phyloP scores from a whole-genome alignment of 805 yeast species.

The Candida koratica region DNA sequence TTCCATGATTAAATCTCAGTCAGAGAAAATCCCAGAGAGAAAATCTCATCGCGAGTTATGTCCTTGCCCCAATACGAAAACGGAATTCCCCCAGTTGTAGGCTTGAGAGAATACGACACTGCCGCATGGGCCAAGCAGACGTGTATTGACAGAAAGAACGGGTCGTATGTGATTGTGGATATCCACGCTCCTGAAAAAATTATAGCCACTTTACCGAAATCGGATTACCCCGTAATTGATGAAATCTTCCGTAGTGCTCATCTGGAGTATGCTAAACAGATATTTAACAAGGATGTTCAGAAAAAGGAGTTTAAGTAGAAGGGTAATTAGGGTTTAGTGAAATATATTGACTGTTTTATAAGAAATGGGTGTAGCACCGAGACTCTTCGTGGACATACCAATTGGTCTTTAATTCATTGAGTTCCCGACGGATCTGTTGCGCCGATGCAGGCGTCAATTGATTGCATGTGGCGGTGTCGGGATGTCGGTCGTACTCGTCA shows the following conservation, averaged over 20 bases:
- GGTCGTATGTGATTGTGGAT: constrained; percentile 41
- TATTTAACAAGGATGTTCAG: constrained; percentile 11
- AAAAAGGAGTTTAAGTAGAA: constrained; percentile 5
- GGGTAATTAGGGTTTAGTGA: background rate
- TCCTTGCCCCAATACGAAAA: constrained; percentile 41
- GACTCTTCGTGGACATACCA: constrained; percentile 85
- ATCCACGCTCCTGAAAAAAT: constrained; percentile 41
- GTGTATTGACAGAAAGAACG: constrained; percentile 40
- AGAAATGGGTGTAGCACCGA: constrained; percentile 78
- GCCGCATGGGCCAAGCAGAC: constrained; percentile 51
- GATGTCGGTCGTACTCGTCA: constrained; percentile 86
- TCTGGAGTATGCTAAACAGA: constrained; percentile 19
- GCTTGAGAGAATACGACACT: constrained; percentile 45
- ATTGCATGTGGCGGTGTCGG: constrained; percentile 90
- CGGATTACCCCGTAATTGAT: constrained; percentile 38
- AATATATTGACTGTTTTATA: constrained; percentile 23
- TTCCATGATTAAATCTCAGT: no score
- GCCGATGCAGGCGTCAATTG: constrained; percentile 85
- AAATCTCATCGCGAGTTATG: constrained; percentile 11
- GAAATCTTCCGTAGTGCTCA: constrained; percentile 47
- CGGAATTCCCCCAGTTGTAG: constrained; percentile 46
- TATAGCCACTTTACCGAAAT: constrained; percentile 41
- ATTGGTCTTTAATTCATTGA: constrained; percentile 69
- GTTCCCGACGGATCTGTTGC: constrained; percentile 78
- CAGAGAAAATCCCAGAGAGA: no score